These are phyloP conservation scores for Alloteropsis semialata DNA, from an alignment of 176 grass and related monocot genomes.

Conservation along the genomic window DNA sequence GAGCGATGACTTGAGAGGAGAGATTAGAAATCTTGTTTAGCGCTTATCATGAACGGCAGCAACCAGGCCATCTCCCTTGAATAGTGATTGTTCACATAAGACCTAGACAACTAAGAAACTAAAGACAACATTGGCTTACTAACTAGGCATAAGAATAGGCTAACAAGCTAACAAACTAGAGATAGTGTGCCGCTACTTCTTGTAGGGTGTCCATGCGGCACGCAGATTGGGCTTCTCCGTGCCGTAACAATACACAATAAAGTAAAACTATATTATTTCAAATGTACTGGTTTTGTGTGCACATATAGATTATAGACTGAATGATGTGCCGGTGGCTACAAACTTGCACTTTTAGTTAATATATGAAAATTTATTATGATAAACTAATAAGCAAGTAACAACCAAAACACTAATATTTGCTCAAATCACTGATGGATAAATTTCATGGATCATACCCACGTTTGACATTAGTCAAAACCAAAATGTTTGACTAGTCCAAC, in stretches of 20 bases:
- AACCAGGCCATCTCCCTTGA: not conserved
- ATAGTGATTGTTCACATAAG: not conserved
- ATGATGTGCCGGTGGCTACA: not conserved
- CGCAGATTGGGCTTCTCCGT: too few species aligned
- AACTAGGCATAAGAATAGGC: not conserved
- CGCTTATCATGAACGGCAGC: not conserved
- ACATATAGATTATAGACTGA: too few species aligned
- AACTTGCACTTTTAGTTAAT: not conserved
- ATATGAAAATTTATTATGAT: not conserved
- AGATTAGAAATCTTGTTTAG: not conserved
- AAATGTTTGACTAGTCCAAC: not conserved
- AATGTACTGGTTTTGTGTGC: not conserved
- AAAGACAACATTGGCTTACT: not conserved
- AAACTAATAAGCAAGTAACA: not conserved
- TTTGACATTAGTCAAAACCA: not conserved
- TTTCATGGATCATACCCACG: not conserved
- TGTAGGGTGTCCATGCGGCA: not conserved
- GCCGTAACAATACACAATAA: too few species aligned
- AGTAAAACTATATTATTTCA: too few species aligned
- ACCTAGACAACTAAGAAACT: not conserved
- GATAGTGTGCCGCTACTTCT: not conserved
- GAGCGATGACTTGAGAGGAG: not conserved
- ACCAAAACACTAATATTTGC: not conserved
- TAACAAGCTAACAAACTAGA: not conserved
- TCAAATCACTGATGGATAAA: not conserved